Base-by-base conservation (phyloP, 768 basidiomycete species). In the Pholiota molesta region DNA sequence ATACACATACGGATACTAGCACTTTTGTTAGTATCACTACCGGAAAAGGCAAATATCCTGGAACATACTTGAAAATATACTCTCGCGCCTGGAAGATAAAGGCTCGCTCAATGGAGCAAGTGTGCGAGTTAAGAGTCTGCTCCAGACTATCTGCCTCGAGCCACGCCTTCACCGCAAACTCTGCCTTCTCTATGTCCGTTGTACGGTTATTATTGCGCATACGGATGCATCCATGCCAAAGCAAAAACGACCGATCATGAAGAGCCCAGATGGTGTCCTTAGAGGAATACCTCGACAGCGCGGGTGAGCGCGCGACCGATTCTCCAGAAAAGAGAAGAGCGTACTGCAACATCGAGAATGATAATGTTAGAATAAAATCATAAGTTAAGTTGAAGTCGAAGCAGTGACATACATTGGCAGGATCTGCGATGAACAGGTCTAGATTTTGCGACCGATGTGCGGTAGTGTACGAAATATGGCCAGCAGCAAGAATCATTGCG, bases 181-280 rank as follows among this genome's bases (percentile, higher is more conserved):
- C 79, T 14, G 84, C 82, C 68, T 85, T 86, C 37, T 86, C 82
- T 3, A 73, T 68, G 51, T 87, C 83, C 29, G 77, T 71, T 29
- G 78, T 75, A 13, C 63, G 62, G 13, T 60, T 62, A 42, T 79
- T 69, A 55, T 81, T 79, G 16, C 85, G 84, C 79, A 88, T 85
- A 54, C 83, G 84, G 57, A 88, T 77, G 67, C 91, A 93, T 21
- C 82, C 82, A 71, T 89, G 85, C 90, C 91, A 93, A 37, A 92
- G 75, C 21, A 92, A 75, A 75, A 88, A 86, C 7, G 83, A 79
- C 51, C 89, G 85, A 66, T 88, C 84, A 68, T 88, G 84, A 55
- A 92, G 75, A n/a, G 88, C 89, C 90, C 88, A 92, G 21, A 92
- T 78, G 5, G 87, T 87, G 58, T 90, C 84, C 71, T 89, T 91